These are phyloP conservation scores for Phyllosticta ampelicida DNA, from an alignment of 2,329 filamentous ascomycete genomes.

Conservation along the genomic window DNA sequence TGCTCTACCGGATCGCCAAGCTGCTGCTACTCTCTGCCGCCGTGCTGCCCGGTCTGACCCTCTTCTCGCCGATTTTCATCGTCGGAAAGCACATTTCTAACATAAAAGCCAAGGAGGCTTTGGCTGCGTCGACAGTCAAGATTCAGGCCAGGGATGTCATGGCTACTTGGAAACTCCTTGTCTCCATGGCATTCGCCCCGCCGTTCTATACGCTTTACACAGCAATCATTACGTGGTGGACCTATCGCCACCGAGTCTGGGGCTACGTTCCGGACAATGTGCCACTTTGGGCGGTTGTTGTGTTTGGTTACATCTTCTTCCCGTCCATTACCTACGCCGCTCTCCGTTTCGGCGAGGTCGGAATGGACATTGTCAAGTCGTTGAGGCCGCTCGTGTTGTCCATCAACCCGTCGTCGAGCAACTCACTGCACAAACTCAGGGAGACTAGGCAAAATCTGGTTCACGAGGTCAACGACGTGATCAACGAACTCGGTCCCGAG, in stretches of 20 bases:
- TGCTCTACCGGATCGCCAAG: conserved; percentile 73
- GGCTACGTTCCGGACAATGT: conserved; percentile 73
- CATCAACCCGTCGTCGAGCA: conserved; percentile 72
- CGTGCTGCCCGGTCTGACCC: conserved; percentile 72
- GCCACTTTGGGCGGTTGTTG: conserved; percentile 65
- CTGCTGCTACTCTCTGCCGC: conserved; percentile 65
- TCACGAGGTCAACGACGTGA: conserved; percentile 74
- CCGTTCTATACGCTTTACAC: conserved; percentile 24
- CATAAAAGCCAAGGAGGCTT: conserved; percentile 27
- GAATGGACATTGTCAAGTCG: conserved; percentile 97
- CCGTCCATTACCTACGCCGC: conserved; percentile 84
- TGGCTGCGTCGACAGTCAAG: conserved; percentile 31
- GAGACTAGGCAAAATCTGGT: conserved; percentile 62
- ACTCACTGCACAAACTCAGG: conserved; percentile 71
- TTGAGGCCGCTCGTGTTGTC: conserved; percentile 77
- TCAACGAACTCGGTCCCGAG: conserved; percentile 91
- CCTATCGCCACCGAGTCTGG: conserved; percentile 56
- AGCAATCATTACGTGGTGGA: conserved; percentile 22
- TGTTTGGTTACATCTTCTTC: conserved; percentile 70
- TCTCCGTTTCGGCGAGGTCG: conserved; percentile 90
- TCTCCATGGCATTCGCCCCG: conserved; percentile 28
- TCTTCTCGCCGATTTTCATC: conserved; percentile 54
- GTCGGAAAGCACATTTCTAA: conserved; percentile 27
- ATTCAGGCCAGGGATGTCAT: conserved; percentile 30
- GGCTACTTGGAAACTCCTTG: conserved; percentile 32